phyloP scores from a whole-genome alignment of 2,329 filamentous ascomycete genomes.

The Pestalotiopsis sp. region DNA sequence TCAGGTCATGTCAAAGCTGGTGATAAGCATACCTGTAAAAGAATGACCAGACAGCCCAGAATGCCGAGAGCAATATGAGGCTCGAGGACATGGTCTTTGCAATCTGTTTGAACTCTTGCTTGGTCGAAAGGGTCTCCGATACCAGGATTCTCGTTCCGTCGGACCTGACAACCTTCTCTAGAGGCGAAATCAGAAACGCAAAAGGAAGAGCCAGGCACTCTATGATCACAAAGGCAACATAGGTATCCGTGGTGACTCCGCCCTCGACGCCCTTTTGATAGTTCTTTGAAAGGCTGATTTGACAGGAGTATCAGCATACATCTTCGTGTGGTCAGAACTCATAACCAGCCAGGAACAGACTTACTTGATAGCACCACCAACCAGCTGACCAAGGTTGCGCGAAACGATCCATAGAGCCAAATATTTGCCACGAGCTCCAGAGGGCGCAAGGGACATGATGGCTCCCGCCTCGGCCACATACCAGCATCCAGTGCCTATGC shows the following conservation, averaged over 20 bases:
- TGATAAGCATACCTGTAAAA: constrained; percentile 37
- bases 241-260: constrained; percentile 46
- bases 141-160: constrained; percentile 46
- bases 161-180: constrained; percentile 47
- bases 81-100: constrained; percentile 39
- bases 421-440: constrained; percentile 49
- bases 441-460: constrained; percentile 51
- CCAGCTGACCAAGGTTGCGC: constrained; percentile 48
- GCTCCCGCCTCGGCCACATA: constrained; percentile 51
- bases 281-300: constrained; percentile 39
- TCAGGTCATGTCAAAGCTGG: constrained; percentile 10
- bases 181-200: constrained; percentile 47
- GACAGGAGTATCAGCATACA: neutral
- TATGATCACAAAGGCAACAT: constrained; percentile 50
- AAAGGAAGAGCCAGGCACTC: constrained; percentile 48
- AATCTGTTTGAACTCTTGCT: constrained; percentile 43
- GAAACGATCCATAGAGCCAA: constrained; percentile 51
- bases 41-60: constrained; percentile 50
- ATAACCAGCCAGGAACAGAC: constrained; percentile 9
- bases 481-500: constrained; percentile 47
- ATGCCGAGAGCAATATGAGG: constrained; percentile 39
- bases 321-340: neutral
- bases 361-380: constrained; percentile 49
- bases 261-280: constrained; percentile 36
- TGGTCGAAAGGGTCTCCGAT: constrained; percentile 41